Evolutionary conservation across 2,329 filamentous ascomycete species (phyloP).

Genomic region (Colletotrichum australisinense): DNA sequence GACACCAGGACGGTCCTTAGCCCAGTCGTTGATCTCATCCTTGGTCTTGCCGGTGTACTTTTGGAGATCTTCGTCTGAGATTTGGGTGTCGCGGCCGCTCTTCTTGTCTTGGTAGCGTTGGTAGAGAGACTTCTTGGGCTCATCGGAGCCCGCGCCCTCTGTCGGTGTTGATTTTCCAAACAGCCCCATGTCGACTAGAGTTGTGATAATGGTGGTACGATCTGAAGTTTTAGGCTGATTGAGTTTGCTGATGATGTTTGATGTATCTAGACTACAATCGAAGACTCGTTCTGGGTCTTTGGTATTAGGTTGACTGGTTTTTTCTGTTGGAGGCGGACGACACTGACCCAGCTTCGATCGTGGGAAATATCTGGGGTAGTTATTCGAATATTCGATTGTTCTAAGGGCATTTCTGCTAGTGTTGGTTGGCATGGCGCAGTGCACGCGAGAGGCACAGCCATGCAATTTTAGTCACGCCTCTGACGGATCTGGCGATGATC

Average conservation of each 20-base stretch:
- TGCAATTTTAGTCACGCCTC: background rate
- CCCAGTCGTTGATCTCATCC: constrained; percentile 48
- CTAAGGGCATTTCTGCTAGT: background rate
- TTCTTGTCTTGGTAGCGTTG: constrained; percentile 47
- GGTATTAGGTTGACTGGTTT: background rate
- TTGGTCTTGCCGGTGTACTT: constrained; percentile 54
- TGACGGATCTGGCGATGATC: background rate
- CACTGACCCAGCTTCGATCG: background rate
- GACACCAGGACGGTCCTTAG: constrained; percentile 51
- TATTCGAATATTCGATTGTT: background rate
- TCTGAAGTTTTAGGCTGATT: background rate
- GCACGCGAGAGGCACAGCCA: too few relatives aligned
- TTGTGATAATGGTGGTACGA: background rate
- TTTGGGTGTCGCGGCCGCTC: constrained; percentile 39
- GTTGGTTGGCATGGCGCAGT: background rate
- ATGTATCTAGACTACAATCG: background rate
- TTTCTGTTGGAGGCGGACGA: background rate
- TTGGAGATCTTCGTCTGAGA: constrained; percentile 52
- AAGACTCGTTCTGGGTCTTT: background rate
- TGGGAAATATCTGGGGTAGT: background rate
- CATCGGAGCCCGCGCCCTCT: background rate
- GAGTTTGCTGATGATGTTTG: background rate
- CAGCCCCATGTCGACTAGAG: background rate
- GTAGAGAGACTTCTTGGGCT: constrained; percentile 46
- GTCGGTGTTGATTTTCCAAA: constrained; percentile 16